Percentiles rank a stretch among this genome's conserved stretches.
These are phyloP conservation scores for Candida tetrigidarum DNA, from an alignment of 1,139 yeast species.

Conservation along the genomic window DNA sequence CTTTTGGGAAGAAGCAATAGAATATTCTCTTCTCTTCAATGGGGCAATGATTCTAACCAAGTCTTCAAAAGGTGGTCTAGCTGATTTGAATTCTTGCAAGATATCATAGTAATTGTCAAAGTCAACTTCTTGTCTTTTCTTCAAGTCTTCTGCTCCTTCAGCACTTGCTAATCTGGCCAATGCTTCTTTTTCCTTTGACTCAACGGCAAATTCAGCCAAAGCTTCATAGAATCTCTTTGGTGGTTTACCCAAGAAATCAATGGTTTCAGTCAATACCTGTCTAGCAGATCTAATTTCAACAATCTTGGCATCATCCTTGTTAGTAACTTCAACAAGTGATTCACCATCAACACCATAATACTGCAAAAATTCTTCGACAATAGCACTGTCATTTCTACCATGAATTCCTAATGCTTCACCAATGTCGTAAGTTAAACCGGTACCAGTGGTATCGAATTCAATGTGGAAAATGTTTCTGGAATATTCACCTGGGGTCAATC, in stretches of 20 bases:
- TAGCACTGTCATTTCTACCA: slow-evolving; percentile 74
- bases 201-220: slow-evolving; percentile 72
- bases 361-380: slow-evolving; percentile 69
- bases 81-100: slow-evolving; percentile 78
- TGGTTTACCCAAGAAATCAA: slow-evolving; percentile 93
- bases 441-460: slow-evolving; percentile 89
- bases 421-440: slow-evolving; percentile 88
- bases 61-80: slow-evolving; percentile 77
- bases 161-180: slow-evolving; percentile 70
- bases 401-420: slow-evolving; percentile 98
- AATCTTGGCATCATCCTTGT: slow-evolving; percentile 61
- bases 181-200: slow-evolving; percentile 65
- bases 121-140: slow-evolving; percentile 84
- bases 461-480: slow-evolving; percentile 97
- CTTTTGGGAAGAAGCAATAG: slow-evolving; percentile 97
- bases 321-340: slow-evolving; percentile 69
- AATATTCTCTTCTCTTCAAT: slow-evolving; percentile 95
- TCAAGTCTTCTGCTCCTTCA: slow-evolving; percentile 86
- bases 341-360: slow-evolving; percentile 75
- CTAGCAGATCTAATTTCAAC: slow-evolving; percentile 79
- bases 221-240: slow-evolving; percentile 93
- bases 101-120: slow-evolving; percentile 83
- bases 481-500: slow-evolving; percentile 91
- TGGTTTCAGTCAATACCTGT: slow-evolving; percentile 77
- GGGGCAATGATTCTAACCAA: slow-evolving; percentile 79